phyloP scores from a whole-genome alignment of 768 basidiomycete species.

The Mycena haematopus region DNA sequence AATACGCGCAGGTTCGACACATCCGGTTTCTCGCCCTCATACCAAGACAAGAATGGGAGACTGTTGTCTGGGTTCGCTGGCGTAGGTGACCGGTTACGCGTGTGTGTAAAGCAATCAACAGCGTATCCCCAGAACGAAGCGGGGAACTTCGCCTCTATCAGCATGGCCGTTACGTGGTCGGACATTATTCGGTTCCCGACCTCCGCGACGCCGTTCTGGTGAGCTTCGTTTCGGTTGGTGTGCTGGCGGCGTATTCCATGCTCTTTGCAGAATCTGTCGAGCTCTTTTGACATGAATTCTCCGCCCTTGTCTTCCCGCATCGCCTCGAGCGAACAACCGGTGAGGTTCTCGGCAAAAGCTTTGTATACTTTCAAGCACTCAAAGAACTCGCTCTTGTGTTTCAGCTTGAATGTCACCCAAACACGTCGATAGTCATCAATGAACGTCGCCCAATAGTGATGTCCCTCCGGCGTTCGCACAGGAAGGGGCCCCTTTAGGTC shows the following conservation, averaged over 20 bases:
- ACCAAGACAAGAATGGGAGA: constrained; percentile 28
- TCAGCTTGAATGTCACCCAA: constrained; percentile 31
- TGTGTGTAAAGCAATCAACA: constrained; percentile 30
- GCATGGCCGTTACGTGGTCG: constrained; percentile 39
- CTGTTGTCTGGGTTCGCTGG: constrained; percentile 24
- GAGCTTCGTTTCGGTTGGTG: constrained; percentile 37
- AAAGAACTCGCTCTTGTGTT: constrained; percentile 35
- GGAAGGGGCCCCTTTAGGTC: constrained; percentile 42
- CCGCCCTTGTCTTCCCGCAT: constrained; percentile 44
- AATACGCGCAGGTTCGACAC: constrained; percentile 42
- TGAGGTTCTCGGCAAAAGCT: constrained; percentile 39
- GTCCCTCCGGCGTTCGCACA: constrained; percentile 28
- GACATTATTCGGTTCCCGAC: constrained; percentile 43
- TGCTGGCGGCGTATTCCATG: constrained; percentile 35
- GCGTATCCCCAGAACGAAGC: constrained; percentile 32
- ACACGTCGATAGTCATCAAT: constrained; percentile 35
- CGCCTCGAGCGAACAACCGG: constrained; percentile 33
- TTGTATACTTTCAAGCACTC: constrained; percentile 43
- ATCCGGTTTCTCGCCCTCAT: constrained; percentile 29
- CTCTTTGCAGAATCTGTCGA: constrained; percentile 32
- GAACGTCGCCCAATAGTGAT: constrained; percentile 40
- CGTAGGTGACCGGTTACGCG: constrained; percentile 30
- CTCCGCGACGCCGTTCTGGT: constrained; percentile 54
- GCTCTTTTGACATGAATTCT: constrained; percentile 38
- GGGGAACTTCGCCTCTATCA: constrained; percentile 32